Percentiles rank a stretch among this genome's conserved stretches.
Conservation (phyloP, 148 eudicot genomes). For the Rheum nobile region DNA sequence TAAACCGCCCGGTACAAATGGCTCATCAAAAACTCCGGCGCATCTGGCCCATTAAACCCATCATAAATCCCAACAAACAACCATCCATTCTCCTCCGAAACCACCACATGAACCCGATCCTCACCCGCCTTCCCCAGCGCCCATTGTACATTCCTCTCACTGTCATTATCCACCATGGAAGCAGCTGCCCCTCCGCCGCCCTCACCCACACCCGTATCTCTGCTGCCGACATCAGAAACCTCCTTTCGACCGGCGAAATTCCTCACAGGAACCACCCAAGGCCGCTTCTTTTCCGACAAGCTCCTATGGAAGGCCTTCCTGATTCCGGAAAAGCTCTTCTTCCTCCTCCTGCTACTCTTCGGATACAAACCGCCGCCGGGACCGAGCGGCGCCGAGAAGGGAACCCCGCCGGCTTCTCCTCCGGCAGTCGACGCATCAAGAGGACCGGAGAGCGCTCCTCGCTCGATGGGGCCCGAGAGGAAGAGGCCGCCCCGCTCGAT, state of each 20-base stretch:
- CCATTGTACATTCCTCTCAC: slow-evolving; percentile 83
- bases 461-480: slow-evolving; percentile 91
- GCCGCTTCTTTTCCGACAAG: slow-evolving; percentile 75
- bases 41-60: slow-evolving; percentile 99
- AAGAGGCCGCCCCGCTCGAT: slow-evolving; percentile 51
- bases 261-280: slow-evolving; percentile 85
- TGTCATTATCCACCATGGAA: slow-evolving; percentile 13
- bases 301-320: slow-evolving; percentile 48
- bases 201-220: slow-evolving; percentile 2
- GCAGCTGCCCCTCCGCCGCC: slow-evolving; percentile 10
- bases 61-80: slow-evolving; percentile 98
- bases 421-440: slow-evolving; percentile 27
- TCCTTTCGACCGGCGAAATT: slow-evolving; percentile 39
- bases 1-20: slow-evolving; percentile 72
- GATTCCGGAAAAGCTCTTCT: slow-evolving; percentile 56
- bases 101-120: slow-evolving; percentile 97
- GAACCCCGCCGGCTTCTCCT: slow-evolving; percentile 28
- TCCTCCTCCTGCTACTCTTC: slow-evolving; percentile 45
- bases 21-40: slow-evolving; percentile 93
- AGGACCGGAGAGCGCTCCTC: slow-evolving; percentile 87
- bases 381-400: slow-evolving; percentile 84
- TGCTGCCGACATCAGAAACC: slow-evolving; percentile 1
- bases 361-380: slow-evolving; percentile 17
- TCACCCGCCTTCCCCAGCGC: slow-evolving; percentile 97
- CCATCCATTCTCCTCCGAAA: slow-evolving; percentile 96